Evolutionary conservation across 352 stramenopile genomes (phyloP), one percentile per base, ranked within the genome.

Genomic region (Phytopythium mirpurense): DNA sequence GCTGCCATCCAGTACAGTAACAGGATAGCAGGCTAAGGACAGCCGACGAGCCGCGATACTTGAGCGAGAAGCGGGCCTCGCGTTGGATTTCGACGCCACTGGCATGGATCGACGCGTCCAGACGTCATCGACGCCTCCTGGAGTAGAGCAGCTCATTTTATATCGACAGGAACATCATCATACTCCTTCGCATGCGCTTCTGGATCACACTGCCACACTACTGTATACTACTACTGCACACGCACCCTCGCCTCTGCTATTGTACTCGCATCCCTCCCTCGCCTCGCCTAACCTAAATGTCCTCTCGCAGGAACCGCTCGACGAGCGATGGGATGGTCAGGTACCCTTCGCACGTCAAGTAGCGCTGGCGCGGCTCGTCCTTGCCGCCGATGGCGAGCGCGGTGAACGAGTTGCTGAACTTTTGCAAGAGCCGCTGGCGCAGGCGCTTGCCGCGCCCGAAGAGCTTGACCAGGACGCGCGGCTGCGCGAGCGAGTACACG

Each of bases 401-500:
- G 7, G 62, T 65, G 42, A 70, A 73, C 51, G 65, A 51, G 55
- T 73, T 73, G 34, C 65, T 59, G 19, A 64, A 62, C 41, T 70
- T 70, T 6, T 56, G 43, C 15, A 73, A 56, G 29, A 73, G 43
- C 1, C 58, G 55, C 65, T 61, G 62, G n/a, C 61, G 61, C 11
- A 44, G 54, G 32, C 59, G 60, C 55, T 65, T 69, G 51, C 55
- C 34, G 29, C 63, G 66, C 35, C 60, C 53, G 27, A 69, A 64
- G 34, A 73, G 38, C 55, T 73, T 70, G 55, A 70, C 58, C 16
- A 72, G 42, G 21, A 81, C 47, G 27, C 60, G 59, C 8, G 68
- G 59, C 46, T 81, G 62, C 31, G 73, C 68, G 26, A 70, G 67
- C 19, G 62, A 67, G 21, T 56, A 64, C 31, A 72, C 57, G 49